These are phyloP conservation scores for Arachnopeziza araneosa DNA, from an alignment of 2,329 filamentous ascomycete species.

Conservation along the genomic window DNA sequence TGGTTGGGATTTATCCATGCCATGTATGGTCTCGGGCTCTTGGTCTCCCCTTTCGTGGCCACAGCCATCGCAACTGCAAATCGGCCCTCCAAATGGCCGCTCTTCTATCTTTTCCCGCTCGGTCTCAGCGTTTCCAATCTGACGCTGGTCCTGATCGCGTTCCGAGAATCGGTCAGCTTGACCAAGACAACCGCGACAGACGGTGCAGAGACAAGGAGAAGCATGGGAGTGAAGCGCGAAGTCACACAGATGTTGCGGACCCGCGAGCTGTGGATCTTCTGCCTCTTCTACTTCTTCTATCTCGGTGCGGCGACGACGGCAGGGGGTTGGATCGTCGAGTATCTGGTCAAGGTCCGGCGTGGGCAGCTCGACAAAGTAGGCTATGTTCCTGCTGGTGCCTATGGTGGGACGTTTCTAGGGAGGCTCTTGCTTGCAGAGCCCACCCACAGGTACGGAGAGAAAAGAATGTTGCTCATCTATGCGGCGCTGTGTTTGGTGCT, in stretches of 20 bases:
- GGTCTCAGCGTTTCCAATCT: constrained; percentile 48
- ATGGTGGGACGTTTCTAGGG: constrained; percentile 51
- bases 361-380: constrained; percentile 52
- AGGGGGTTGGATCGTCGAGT: constrained; percentile 60
- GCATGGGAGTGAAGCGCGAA: constrained; percentile 34
- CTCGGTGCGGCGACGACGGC: constrained; percentile 3
- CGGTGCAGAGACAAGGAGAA: constrained; percentile 19
- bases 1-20: constrained; percentile 61
- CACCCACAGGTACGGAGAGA: constrained; percentile 52
- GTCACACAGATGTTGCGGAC: constrained; percentile 41
- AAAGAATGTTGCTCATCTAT: constrained; percentile 51
- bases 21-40: constrained; percentile 47
- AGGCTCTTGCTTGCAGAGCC: constrained; percentile 53
- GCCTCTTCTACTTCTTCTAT: constrained; percentile 51
- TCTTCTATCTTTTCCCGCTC: constrained; percentile 52
- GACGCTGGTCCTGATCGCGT: constrained; percentile 40
- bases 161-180: constrained; percentile 36
- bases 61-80: constrained; percentile 42
- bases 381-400: constrained; percentile 57
- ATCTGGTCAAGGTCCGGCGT: constrained; percentile 53
- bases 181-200: constrained; percentile 3
- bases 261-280: constrained; percentile 51
- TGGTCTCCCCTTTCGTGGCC: constrained; percentile 51
- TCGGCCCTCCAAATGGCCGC: constrained; percentile 40
- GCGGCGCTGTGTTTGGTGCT: constrained; percentile 45